Percentiles rank a stretch among this genome's conserved stretches.
Evolutionary conservation across 805 yeast genomes (phyloP).

Genomic region (Wickerhamiella lipophila): DNA sequence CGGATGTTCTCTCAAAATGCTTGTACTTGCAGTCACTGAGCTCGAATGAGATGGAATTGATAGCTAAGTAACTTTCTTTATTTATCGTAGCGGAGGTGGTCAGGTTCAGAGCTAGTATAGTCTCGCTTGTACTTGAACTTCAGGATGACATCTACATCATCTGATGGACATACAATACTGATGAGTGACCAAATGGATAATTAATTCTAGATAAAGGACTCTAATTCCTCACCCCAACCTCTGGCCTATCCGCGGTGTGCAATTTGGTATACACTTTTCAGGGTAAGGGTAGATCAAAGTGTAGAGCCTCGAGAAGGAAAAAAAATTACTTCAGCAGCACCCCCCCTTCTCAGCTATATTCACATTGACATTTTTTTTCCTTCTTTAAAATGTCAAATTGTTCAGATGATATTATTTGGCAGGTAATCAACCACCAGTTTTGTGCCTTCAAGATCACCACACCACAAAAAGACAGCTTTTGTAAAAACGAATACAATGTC

Average conservation of each 20-base stretch:
- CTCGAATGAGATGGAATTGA: slow-evolving; percentile 44
- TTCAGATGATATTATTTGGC: slow-evolving; percentile 89
- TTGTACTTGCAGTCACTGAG: slow-evolving; percentile 9
- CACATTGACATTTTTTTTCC: neutral
- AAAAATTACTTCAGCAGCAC: slow-evolving; percentile 2
- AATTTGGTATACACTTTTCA: neutral
- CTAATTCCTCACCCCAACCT: too few relatives aligned
- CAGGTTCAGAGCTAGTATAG: too few relatives aligned
- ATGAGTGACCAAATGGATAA: too few relatives aligned
- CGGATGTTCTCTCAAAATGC: slow-evolving; percentile 39
- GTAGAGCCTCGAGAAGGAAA: neutral
- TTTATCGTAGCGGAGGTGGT: too few relatives aligned
- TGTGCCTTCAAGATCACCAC: slow-evolving; percentile 90
- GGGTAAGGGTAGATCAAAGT: slow-evolving; percentile 4
- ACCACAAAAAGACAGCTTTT: slow-evolving; percentile 78
- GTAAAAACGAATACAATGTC: slow-evolving; percentile 93
- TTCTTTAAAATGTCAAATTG: slow-evolving; percentile 18
- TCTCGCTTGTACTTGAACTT: too few relatives aligned
- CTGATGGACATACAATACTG: too few relatives aligned
- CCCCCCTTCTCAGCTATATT: neutral
- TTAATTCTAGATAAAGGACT: too few relatives aligned
- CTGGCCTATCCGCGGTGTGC: neutral
- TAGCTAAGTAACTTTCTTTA: slow-evolving; percentile 35
- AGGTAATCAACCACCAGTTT: slow-evolving; percentile 86
- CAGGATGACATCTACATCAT: too few relatives aligned